Evolutionary conservation across 805 yeast species (phyloP), one percentile per base, ranked within the genome.

Genomic region (Ogataea sp.): DNA sequence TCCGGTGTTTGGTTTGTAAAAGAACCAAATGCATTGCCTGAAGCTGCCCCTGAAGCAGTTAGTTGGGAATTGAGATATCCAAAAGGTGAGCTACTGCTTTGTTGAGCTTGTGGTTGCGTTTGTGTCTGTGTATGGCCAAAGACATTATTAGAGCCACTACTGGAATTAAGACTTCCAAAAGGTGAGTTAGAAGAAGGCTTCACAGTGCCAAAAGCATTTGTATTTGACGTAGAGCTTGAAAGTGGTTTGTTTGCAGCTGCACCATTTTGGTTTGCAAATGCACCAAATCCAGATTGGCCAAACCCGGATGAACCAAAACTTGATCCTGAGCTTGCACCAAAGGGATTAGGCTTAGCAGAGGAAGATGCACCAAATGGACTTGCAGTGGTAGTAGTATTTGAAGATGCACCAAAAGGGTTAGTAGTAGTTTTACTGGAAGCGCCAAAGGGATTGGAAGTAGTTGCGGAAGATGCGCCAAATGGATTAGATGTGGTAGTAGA

Each of bases 11-110:
- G 7, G 7, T 6, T 7, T 29, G 18, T 13, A 6, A 6, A 6
- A 11, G 32, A 13, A 13, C 23, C 16, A 17, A 27, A 16, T n/a
- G 31, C 20, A 26, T 16, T 27, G 3, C 35, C 32, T 31, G 39
- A 13, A 29, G 24, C 7, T 26, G 34, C 11, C 24, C 17, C n/a
- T 16, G 23, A 36, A 32, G 20, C 18, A 32, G 11, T 39, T 38
- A 23, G 33, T 31, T 17, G 41, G 43, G 8, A 39, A 30, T 8
- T 38, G 13, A 20, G 49, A 43, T 33, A 44, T 24, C 53, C 40
- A 26, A 52, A 39, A 20, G 48, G 52, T 32, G 45, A 43, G n/a
- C 45, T 40, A 23, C 26, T 4, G 45, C n/a, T n/a, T n/a, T n/a
- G n/a, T n/a, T n/a, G n/a, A n/a, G n/a, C n/a, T n/a, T n/a, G n/a